Evolutionary conservation across 257 asterid species (phyloP).

Genomic region (Solanum virginianum): DNA sequence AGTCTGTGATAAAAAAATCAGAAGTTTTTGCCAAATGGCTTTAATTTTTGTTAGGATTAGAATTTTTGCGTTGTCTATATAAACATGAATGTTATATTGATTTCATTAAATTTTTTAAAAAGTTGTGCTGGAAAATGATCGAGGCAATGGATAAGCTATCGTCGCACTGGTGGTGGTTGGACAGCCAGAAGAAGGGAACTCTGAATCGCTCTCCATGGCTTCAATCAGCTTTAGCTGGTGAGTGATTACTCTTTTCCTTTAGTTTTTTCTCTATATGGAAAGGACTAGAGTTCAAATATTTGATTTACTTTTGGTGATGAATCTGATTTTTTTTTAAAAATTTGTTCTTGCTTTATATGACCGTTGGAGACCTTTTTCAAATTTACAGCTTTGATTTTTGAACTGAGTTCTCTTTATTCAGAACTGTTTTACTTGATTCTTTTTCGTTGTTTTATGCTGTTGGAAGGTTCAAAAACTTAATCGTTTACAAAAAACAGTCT

Average conservation of each 20-base stretch:
- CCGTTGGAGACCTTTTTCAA: not conserved
- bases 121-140: slow-evolving; percentile 10
- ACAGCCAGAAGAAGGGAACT: slow-evolving; percentile 32
- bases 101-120: too few species aligned
- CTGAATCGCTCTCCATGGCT: slow-evolving; percentile 74
- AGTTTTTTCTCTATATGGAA: not conserved
- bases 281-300: not conserved
- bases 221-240: slow-evolving; percentile 70
- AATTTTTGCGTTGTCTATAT: too few species aligned
- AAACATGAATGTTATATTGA: not conserved
- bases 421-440: not conserved
- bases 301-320: not conserved
- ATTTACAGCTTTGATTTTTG: not conserved
- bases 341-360: not conserved
- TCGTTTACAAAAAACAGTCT: not conserved
- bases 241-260: not conserved
- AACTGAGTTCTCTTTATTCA: not conserved
- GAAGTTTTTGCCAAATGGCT: not conserved
- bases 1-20: too few species aligned
- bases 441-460: not conserved
- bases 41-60: too few species aligned
- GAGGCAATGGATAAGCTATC: slow-evolving; percentile 28
- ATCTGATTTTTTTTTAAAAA: not conserved
- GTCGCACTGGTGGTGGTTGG: slow-evolving; percentile 86
- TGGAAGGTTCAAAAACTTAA: not conserved